Base-by-base conservation (phyloP, 2,329 filamentous ascomycete genomes). In the Furcasterigmium sp. region DNA sequence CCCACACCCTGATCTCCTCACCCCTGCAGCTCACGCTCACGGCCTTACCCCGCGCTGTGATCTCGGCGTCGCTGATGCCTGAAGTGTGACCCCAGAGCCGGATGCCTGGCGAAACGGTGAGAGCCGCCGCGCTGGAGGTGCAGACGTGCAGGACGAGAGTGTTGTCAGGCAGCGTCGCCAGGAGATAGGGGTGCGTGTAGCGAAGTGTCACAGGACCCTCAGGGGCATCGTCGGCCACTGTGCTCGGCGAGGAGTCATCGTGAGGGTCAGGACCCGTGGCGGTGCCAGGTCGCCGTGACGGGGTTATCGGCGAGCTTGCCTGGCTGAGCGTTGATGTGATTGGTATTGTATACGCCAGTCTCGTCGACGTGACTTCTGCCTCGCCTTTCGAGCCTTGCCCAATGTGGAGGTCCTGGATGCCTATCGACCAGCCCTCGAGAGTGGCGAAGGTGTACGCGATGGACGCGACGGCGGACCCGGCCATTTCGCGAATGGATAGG, bases 1-100 rank as follows among this genome's bases (percentile, higher is more conserved):
- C 89, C 91, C 91, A 96, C 6, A 95, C 81, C 7, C 90, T 80
- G 48, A 89, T 80, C 59, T 89, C 85, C 45, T 85, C 82, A 21
- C 89, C 90, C n/a, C 80, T 73, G 17, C 76, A 75, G 63, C 87
- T 93, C 40, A 95, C 84, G n/a, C 88, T 94, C 4, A 96, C 87
- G 0, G 90, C 91, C 62, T 91, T 94, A 15, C 90, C 90, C 29
- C 86, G 80, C 36, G 85, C 80, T 15, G 87, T 91, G 43, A 95
- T 87, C 55, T 94, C 84, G 8, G 87, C 89, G 25, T 87, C 84
- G 39, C 87, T 88, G 26, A 96, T 88, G 3, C 87, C 87, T 2
- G 90, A 94, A 0, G 91, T 95, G 58, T 95, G 91, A 8, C 91
- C 91, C 87, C 88, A 95, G 6, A 96, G 76, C 21, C 88, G 77